phyloP scores from a whole-genome alignment of 2,329 filamentous ascomycete species.

The Aureobasidium vineae region DNA sequence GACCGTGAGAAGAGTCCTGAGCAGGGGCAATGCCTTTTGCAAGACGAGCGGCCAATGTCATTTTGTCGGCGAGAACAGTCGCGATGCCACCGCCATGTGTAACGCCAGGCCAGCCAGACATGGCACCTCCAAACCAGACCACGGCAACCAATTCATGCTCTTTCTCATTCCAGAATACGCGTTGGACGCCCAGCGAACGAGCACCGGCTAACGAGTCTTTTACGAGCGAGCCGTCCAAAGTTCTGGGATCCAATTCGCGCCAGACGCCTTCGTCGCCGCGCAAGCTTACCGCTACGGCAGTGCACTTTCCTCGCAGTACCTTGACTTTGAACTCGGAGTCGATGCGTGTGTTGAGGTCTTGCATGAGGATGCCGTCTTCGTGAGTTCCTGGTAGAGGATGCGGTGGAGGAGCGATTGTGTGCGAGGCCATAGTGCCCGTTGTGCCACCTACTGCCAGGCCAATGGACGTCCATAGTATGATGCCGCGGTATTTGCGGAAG shows the following conservation, averaged over 20 bases:
- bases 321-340: slow-evolving; percentile 51
- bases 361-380: slow-evolving; percentile 46
- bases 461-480: slow-evolving; percentile 34
- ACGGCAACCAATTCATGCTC: slow-evolving; percentile 61
- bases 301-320: slow-evolving; percentile 46
- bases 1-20: slow-evolving; percentile 11
- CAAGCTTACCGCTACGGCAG: slow-evolving; percentile 34
- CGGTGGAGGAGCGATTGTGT: slow-evolving; percentile 48
- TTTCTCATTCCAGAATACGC: slow-evolving; percentile 61
- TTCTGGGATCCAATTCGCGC: slow-evolving; percentile 24
- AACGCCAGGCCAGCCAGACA: slow-evolving; percentile 68
- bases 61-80: slow-evolving; percentile 66
- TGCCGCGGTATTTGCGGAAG: slow-evolving; percentile 29
- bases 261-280: slow-evolving; percentile 27
- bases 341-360: slow-evolving; percentile 46
- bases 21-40: slow-evolving; percentile 33
- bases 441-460: slow-evolving; percentile 47
- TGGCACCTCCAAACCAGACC: slow-evolving; percentile 64
- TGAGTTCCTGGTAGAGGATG: slow-evolving; percentile 43
- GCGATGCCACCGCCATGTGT: slow-evolving; percentile 70
- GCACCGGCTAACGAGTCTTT: slow-evolving; percentile 38
- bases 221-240: slow-evolving; percentile 7
- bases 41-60: slow-evolving; percentile 64
- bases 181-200: slow-evolving; percentile 52
- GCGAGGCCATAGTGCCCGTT: slow-evolving; percentile 42